Evolutionary conservation across 768 basidiomycete genomes (phyloP), one percentile per base, ranked within the genome.

Genomic region (Vararia minispora): DNA sequence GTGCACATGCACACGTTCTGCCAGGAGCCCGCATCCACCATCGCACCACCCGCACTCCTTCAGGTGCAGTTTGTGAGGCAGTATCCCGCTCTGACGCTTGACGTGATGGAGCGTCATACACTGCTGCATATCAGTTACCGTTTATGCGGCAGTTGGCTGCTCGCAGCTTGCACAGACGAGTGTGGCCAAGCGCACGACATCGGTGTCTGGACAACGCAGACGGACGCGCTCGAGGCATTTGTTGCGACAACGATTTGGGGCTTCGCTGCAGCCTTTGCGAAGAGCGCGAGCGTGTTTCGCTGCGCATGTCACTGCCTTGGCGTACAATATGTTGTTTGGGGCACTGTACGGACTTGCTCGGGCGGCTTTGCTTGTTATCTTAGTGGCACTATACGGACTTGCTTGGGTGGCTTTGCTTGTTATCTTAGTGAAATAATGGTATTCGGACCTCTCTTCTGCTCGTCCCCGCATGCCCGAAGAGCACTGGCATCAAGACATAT

Each of bases 71-170:
- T 68, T 36, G 51, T 50, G 22, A 53, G 58, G 25, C 58, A 66
- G 23, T 63, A 64, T 39, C 65, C 64, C 14, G 51, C 57, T 2
- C 57, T 56, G 6, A 55, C 69, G 2, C 48, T 69, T 28, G 76
- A 76, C 40, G 69, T 77, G 12, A 37, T 69, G 33, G 72, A 77
- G 36, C 60, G 69, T 21, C 66, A 76, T 44, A 76, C 72, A 1
- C 58, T 89, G 37, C 59, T 91, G 30, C 88, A 91, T 52, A 67
- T 89, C 27, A 87, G 74, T 2, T 91, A 91, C 54, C 65, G 60
- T 28, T 43, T 80, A 2, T 82, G 79, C 41, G 71, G 78, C 8
- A 80, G 79, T 53, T 90, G 87, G 88, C 63, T 89, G 5, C 52
- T 85, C 13, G 74, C 74, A n/a, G 65, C 74, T 22, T 81, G 78